These are phyloP conservation scores for Oryza australiensis DNA, from an alignment of 176 grass and related monocot genomes.

Conservation along the genomic window DNA sequence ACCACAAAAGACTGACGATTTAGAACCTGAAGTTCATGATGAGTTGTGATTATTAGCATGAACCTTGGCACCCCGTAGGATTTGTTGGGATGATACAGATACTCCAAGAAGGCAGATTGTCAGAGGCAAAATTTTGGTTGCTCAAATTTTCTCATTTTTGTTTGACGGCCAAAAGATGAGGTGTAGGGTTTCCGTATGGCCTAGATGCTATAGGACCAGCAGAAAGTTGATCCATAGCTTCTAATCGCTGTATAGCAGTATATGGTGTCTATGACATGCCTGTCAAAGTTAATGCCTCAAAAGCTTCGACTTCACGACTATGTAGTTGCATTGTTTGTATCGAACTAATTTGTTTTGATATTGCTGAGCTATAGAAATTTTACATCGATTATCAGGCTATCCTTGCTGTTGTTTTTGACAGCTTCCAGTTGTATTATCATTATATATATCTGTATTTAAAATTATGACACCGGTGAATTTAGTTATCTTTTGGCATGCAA, in stretches of 20 bases:
- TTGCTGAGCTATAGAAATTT: slow-evolving; percentile 9
- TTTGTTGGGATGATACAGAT: slow-evolving; percentile 2
- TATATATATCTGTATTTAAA: too few relatives aligned
- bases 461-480: too few relatives aligned
- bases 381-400: neutral
- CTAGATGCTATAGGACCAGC: slow-evolving; percentile 13
- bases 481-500: too few relatives aligned
- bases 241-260: slow-evolving; percentile 28
- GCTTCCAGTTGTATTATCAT: neutral
- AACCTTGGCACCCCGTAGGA: neutral
- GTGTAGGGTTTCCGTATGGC: slow-evolving; percentile 30
- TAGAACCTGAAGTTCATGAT: slow-evolving; percentile 67
- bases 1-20: slow-evolving; percentile 43
- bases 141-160: slow-evolving; percentile 40
- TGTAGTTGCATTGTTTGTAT: slow-evolving; percentile 17
- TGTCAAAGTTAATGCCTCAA: slow-evolving; percentile 15
- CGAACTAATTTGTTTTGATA: slow-evolving; percentile 28
- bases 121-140: slow-evolving; percentile 11
- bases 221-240: slow-evolving; percentile 18
- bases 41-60: slow-evolving; percentile 66
- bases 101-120: slow-evolving; percentile 19
- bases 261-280: neutral
- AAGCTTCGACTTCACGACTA: slow-evolving; percentile 18
- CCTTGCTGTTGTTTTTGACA: neutral
- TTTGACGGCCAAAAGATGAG: slow-evolving; percentile 25